Base-by-base conservation (phyloP, 106 monocot species). In the Acorus gramineus region DNA sequence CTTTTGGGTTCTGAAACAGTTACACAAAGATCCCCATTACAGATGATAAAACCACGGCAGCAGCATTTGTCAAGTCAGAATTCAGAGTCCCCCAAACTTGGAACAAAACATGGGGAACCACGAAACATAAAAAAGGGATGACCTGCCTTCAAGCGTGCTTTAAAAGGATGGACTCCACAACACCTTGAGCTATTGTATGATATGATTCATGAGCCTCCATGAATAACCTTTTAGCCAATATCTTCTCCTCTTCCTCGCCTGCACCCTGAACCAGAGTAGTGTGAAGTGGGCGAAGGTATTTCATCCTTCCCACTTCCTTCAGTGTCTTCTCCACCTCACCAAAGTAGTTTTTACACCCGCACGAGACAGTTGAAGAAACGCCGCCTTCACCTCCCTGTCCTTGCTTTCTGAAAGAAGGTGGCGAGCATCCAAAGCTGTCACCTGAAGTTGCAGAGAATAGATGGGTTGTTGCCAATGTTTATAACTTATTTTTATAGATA, bases 301-400 rank as follows among this genome's bases (percentile, higher is more conserved):
- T 96, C 96, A 96, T 96, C 74, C 96, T 82, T 14, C 96, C 96
- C 10, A 96, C 96, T 65, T 78, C 80, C 67, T 91, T 96, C 53
- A 91, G 45, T 2, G 87, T 66, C 52, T 70, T 91, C 72, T 96
- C 96, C 8, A 87, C 87, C 72, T 74, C 84, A 0, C 61, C 64
- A 12, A 76, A 77, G 80, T 87, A 91, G 11, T 83, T 62, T 60
- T 85, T 91, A 72, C 90, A 96, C 12, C 87, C 85, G 3, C 74
- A 74, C 12, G 76, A 66, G 61, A 90, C 49, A 90, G 59, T 55
- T 91, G 71, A 43, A 90, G 84, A 55, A 96, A 96, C 3, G 95
- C 82, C 4, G 87, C 85, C 64, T 96, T 96, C 48, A 96, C 95
- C 59, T 87, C 95, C 57, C 78, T 90, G 60, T 96, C 85, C 0